phyloP scores from a whole-genome alignment of 441 rosid genomes.

The Viola pubescens region DNA sequence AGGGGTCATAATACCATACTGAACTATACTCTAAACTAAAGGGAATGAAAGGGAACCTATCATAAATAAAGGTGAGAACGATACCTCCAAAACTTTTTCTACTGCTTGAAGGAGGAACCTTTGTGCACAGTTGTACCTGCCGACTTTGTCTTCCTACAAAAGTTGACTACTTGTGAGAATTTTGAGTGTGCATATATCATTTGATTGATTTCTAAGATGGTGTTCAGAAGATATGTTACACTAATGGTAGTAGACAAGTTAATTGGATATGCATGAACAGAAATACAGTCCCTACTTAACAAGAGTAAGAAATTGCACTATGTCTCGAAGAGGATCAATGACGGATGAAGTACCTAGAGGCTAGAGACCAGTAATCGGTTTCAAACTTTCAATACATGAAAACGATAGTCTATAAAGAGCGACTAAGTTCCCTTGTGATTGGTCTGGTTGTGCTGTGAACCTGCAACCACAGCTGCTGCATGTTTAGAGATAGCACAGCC shows the following conservation, averaged over 20 bases:
- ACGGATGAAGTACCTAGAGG: neutral
- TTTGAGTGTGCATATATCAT: neutral
- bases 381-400: neutral
- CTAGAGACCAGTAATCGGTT: neutral
- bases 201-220: no score
- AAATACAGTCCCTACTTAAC: neutral
- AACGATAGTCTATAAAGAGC: neutral
- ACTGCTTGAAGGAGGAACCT: conserved; percentile 66
- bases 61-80: no score
- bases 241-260: no score
- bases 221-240: no score
- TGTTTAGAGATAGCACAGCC: no score
- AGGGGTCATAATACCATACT: neutral
- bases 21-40: conserved; percentile 6
- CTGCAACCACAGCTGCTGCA: no score
- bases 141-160: conserved; percentile 69
- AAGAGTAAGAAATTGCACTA: neutral
- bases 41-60: conserved; percentile 30
- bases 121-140: conserved; percentile 61
- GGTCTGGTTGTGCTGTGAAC: no score
- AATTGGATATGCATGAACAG: no score
- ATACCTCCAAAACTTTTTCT: conserved; percentile 50
- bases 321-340: no score
- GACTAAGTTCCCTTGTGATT: no score
- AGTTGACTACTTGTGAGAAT: conserved; percentile 11